A percentile compares a stretch with the other conserved stretches of the same genome.
Evolutionary conservation across 1,139 yeast species (phyloP).

Genomic region (Zygoascus meyerae): DNA sequence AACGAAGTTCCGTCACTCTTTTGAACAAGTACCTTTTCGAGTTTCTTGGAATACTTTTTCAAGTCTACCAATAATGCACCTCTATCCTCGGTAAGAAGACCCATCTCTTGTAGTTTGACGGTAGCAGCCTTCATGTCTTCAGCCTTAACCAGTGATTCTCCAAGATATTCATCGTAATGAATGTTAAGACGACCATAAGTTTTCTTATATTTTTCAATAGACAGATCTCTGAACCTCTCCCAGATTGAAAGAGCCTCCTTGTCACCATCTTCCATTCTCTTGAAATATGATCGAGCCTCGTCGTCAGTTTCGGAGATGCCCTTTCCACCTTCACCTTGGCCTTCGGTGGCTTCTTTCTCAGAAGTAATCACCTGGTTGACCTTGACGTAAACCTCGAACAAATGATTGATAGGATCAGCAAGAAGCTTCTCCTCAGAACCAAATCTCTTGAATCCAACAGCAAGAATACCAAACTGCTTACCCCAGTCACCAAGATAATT

Average conservation of each 20-base stretch:
- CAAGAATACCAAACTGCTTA: slow-evolving; percentile 93
- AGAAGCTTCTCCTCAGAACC: slow-evolving; percentile 72
- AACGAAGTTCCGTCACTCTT: slow-evolving; percentile 95
- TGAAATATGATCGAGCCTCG: slow-evolving; percentile 83
- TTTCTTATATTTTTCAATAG: slow-evolving; percentile 76
- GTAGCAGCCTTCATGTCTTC: slow-evolving; percentile 66
- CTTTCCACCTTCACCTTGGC: slow-evolving; percentile 36
- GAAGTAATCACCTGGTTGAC: slow-evolving; percentile 72
- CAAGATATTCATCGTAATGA: slow-evolving; percentile 79
- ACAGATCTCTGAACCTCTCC: slow-evolving; percentile 83
- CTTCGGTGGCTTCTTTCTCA: slow-evolving; percentile 60
- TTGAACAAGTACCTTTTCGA: slow-evolving; percentile 90
- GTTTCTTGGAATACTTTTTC: slow-evolving; percentile 78
- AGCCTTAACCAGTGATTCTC: slow-evolving; percentile 89
- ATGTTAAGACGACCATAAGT: slow-evolving; percentile 93
- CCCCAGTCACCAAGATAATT: slow-evolving; percentile 99
- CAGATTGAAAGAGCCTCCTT: slow-evolving; percentile 71
- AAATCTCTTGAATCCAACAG: slow-evolving; percentile 82
- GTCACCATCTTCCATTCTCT: slow-evolving; percentile 91
- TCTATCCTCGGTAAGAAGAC: slow-evolving; percentile 75
- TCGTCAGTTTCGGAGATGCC: slow-evolving; percentile 55
- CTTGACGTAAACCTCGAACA: slow-evolving; percentile 89
- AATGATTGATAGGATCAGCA: slow-evolving; percentile 85
- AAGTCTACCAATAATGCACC: slow-evolving; percentile 91
- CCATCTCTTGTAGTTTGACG: slow-evolving; percentile 56